Base-by-base conservation (phyloP, 148 eudicot genomes). In the Pharnaceum exiguum region DNA sequence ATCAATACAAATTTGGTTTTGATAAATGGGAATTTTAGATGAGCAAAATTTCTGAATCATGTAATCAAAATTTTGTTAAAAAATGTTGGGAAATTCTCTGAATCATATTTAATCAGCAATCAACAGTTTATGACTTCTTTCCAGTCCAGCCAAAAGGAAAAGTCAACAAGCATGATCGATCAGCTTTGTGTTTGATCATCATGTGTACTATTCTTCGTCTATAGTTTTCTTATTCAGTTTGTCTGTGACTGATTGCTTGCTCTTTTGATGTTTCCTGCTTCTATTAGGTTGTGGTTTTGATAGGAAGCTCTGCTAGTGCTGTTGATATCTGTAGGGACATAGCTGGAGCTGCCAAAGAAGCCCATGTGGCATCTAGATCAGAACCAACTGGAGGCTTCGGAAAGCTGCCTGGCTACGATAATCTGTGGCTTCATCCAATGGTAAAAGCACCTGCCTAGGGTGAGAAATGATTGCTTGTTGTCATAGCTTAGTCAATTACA, bases 271-370 rank as follows among this genome's bases (percentile, higher is more conserved):
- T 29, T 16, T 4, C 50, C 3, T 24, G 31, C 47, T 5, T 4
- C 4, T 47, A 23, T 57, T 77, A 91, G 97, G 81, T 81, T 68
- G 85, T 93, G 55, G 77, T 93, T 46, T 30, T 88, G 52, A 88
- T 93, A 35, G 98, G 98, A 27, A 82, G 85, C 63, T 67, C 98
- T 16, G 85, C 95, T 35, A 93, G 98, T 74, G 89, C 90, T 46
- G 78, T 62, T 35, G 98, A 88, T 71, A 83, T 93, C 43, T 81
- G 90, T 38, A 71, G 81, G 54, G 98, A 93, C 43, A 66, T 93
- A 63, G 75, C 95, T 5, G 63, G 49, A 42, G 77, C 75, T 69
- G 99, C 99, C 30, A 79, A 75, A 74, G 91, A 88, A 72, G 96
- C 89, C 43, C 99, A 93, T 55, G 68, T 93, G 37, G 95, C 89